Percentiles rank a stretch among this genome's conserved stretches.
Conservation (phyloP, 2,329 filamentous ascomycete species). For the Arthrobotrys musiformis region DNA sequence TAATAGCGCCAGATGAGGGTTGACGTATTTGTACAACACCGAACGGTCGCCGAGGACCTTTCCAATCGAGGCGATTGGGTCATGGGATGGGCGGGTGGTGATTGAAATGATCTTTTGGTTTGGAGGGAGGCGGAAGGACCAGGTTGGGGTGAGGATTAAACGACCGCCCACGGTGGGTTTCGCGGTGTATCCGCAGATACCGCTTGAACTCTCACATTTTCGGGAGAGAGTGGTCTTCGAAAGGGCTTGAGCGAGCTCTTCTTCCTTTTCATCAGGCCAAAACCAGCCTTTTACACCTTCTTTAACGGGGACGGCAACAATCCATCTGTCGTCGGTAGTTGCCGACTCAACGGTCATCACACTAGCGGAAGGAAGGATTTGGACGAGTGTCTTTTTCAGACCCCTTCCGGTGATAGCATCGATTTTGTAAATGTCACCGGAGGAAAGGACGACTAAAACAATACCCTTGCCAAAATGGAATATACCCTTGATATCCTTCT, state of each 20-base stretch:
- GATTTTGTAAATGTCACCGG: slow-evolving; percentile 71
- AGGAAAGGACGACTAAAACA: slow-evolving; percentile 70
- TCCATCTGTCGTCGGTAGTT: slow-evolving; percentile 56
- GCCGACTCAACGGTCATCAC: slow-evolving; percentile 43
- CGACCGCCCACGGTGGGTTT: slow-evolving; percentile 62
- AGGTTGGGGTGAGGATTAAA: slow-evolving; percentile 65
- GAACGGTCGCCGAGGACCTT: slow-evolving; percentile 89
- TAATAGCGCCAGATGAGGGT: slow-evolving; percentile 75
- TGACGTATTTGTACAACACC: slow-evolving; percentile 98
- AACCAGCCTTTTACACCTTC: slow-evolving; percentile 49
- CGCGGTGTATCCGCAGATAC: slow-evolving; percentile 41
- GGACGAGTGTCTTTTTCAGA: slow-evolving; percentile 59
- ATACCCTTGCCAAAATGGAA: slow-evolving; percentile 70
- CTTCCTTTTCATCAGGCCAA: slow-evolving; percentile 58
- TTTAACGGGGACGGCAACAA: slow-evolving; percentile 51
- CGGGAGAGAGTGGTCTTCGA: slow-evolving; percentile 27
- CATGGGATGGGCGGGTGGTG: slow-evolving; percentile 76
- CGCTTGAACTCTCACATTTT: slow-evolving; percentile 28
- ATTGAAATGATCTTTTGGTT: slow-evolving; percentile 76
- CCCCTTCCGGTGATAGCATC: slow-evolving; percentile 65
- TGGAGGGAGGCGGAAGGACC: slow-evolving; percentile 76
- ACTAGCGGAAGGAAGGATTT: slow-evolving; percentile 35
- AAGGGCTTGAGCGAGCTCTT: slow-evolving; percentile 60
- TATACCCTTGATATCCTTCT: slow-evolving; percentile 73
- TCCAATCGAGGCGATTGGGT: slow-evolving; percentile 93